A percentile compares a stretch with the other conserved stretches of the same genome.
These are phyloP conservation scores for Brassica rapa DNA, from an alignment of 345 rosid genomes.

Conservation along the genomic window DNA sequence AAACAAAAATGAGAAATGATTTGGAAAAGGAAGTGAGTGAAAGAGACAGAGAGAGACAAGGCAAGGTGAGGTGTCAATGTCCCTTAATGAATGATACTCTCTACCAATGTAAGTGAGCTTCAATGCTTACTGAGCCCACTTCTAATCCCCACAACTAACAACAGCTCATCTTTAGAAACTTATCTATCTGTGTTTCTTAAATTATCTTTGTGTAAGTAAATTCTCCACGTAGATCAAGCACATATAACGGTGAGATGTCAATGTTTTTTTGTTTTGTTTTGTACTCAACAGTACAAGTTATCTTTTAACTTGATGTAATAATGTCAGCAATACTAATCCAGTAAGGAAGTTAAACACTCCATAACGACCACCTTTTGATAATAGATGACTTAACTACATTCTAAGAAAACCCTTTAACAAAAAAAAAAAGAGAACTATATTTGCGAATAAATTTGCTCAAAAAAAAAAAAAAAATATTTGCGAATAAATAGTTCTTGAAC, in stretches of 20 bases:
- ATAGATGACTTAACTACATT: slow-evolving; percentile 15
- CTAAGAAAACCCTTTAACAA: background rate
- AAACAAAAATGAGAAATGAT: slow-evolving; percentile 27
- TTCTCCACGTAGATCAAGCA: background rate
- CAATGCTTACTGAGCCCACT: slow-evolving; percentile 35
- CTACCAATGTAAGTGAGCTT: slow-evolving; percentile 34
- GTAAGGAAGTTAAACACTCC: slow-evolving; percentile 11
- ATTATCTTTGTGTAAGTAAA: background rate
- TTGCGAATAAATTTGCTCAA: background rate
- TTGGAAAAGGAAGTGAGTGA: slow-evolving; percentile 24
- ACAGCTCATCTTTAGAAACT: slow-evolving; percentile 25
- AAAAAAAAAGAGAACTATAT: background rate
- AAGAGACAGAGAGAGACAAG: slow-evolving; percentile 27
- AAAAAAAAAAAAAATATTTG: too few species aligned
- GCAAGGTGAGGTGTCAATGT: slow-evolving; percentile 38
- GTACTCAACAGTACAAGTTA: background rate
- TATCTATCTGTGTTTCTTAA: background rate
- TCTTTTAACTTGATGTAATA: background rate
- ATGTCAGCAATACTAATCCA: background rate
- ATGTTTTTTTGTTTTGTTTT: slow-evolving; percentile 22
- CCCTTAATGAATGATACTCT: slow-evolving; percentile 34
- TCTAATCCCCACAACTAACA: slow-evolving; percentile 31
- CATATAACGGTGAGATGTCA: slow-evolving; percentile 18
- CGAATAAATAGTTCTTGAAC: background rate
- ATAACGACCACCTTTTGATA: slow-evolving; percentile 1